These are phyloP conservation scores for Discostella stelligera DNA, from an alignment of 352 stramenopile species.

Conservation along the genomic window DNA sequence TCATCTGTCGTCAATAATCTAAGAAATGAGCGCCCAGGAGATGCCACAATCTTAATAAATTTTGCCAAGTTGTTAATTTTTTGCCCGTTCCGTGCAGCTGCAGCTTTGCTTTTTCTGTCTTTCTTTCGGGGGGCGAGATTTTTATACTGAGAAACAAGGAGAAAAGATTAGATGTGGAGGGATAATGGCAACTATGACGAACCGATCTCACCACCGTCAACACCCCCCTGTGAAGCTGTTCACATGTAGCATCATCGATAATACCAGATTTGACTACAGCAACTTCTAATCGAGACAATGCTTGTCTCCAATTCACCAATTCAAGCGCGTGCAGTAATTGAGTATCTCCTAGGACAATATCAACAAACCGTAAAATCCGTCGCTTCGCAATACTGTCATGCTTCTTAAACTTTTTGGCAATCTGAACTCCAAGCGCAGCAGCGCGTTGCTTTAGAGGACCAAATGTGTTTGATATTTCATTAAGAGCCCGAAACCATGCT, in stretches of 20 bases:
- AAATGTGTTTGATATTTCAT: conserved; percentile 70
- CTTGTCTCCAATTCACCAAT: conserved; percentile 67
- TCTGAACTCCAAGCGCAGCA: conserved; percentile 65
- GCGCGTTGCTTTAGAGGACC: conserved; percentile 67
- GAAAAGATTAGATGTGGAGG: background rate
- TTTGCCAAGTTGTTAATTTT: conserved; percentile 69
- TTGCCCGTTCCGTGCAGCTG: conserved; percentile 62
- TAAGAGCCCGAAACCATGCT: conserved; percentile 63
- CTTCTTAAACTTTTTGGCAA: conserved; percentile 68
- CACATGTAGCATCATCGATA: conserved; percentile 63
- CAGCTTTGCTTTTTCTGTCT: conserved; percentile 56
- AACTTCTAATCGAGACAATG: conserved; percentile 62
- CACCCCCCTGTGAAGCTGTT: conserved; percentile 67
- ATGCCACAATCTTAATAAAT: conserved; percentile 68
- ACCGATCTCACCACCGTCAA: conserved; percentile 56
- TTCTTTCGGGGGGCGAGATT: conserved; percentile 48
- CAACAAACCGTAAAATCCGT: conserved; percentile 67
- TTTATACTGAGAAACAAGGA: conserved; percentile 38
- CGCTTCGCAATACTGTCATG: conserved; percentile 73
- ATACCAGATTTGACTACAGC: conserved; percentile 70
- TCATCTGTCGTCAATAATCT: conserved; percentile 63
- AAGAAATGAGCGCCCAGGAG: conserved; percentile 63
- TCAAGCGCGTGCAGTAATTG: conserved; percentile 64
- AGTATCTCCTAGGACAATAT: conserved; percentile 73
- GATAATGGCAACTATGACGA: background rate